Evolutionary conservation across 495 filamentous ascomycete genomes (phyloP), one percentile per base, ranked within the genome.

Genomic region (Lepraria neglecta): DNA sequence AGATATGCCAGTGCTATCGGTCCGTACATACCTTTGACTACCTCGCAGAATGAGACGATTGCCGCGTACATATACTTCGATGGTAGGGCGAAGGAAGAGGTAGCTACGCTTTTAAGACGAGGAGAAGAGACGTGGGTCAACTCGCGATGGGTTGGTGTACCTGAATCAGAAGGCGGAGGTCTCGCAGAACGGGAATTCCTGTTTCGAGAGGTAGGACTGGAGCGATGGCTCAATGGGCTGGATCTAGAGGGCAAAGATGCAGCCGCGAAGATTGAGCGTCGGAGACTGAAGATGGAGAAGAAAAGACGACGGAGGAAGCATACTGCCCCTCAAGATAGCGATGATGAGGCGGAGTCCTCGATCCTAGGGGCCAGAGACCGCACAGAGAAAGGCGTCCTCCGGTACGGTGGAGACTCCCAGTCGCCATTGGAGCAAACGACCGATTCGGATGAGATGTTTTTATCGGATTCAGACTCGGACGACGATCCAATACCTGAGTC

Each of bases 41-140:
- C 85, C 44, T 92, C 89, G 27, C 84, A 88, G 53, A 96, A 97
- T 69, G 94, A 97, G 74, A 97, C 95, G 3, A 90, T 99, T 58
- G 94, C 94, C 19, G 94, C 94, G 14, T 99, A 99, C 69, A 97
- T 99, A 60, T 97, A 97, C 76, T 99, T 99, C 68, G 94, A 99
- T 72, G 94, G 94, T 14, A 79, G 95, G 53, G 80, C 84, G 33
- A 97, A 99, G 74, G 94, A 99, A 68, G 94, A 99, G 72, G 95
- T 97, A 17, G 94, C 94, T 59, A 99, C 94, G 38, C 75, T 99
- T 46, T 78, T 99, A 40, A 81, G 94, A 58, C 84, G 92, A 21
- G 95, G 95, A 46, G 94, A 97, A 65, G 94, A 99, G 73, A 99
- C 94, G 0, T 99, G 94, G 94, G 95, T 99, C 28, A 97, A 96